These are phyloP conservation scores for Senecio squalidus DNA, from an alignment of 140 eudicot genomes.

Conservation along the genomic window DNA sequence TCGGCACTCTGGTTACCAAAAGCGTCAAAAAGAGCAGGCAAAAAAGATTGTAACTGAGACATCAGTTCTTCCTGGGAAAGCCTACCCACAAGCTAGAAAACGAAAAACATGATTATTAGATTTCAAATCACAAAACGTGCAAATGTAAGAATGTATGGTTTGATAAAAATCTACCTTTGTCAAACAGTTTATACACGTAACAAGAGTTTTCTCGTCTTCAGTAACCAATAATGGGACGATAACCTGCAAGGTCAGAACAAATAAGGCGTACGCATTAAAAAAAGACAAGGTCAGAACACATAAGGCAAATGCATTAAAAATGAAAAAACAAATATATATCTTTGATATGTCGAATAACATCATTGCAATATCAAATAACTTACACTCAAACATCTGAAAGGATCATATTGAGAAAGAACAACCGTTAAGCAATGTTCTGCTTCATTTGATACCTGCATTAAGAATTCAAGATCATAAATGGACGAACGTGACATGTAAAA, in stretches of 20 bases:
- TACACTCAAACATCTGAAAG: conserved; percentile 85
- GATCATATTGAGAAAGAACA: conserved; percentile 81
- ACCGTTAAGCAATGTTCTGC: conserved; percentile 79
- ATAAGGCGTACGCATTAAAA: too few species aligned
- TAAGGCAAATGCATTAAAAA: background rate
- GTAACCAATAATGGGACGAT: conserved; percentile 79
- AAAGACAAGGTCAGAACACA: too few species aligned
- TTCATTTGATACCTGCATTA: conserved; percentile 73
- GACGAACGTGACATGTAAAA: background rate
- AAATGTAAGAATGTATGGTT: conserved; percentile 10
- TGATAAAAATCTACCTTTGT: conserved; percentile 59
- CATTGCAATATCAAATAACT: conserved; percentile 23
- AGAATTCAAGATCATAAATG: background rate
- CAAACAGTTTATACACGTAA: conserved; percentile 76
- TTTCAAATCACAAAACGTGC: conserved; percentile 8
- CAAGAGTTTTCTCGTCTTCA: conserved; percentile 96
- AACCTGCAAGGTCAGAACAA: conserved; percentile 48
- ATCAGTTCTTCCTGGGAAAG: conserved; percentile 82
- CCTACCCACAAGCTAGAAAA: conserved; percentile 84
- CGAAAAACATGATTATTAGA: background rate
- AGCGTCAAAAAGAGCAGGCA: conserved; percentile 94
- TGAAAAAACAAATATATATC: too few species aligned
- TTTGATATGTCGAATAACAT: conserved; percentile 7
- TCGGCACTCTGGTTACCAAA: conserved; percentile 99
- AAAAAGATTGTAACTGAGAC: conserved; percentile 75